These are phyloP conservation scores for Phytopythium mirpurense DNA, from an alignment of 352 stramenopile species.

Conservation along the genomic window DNA sequence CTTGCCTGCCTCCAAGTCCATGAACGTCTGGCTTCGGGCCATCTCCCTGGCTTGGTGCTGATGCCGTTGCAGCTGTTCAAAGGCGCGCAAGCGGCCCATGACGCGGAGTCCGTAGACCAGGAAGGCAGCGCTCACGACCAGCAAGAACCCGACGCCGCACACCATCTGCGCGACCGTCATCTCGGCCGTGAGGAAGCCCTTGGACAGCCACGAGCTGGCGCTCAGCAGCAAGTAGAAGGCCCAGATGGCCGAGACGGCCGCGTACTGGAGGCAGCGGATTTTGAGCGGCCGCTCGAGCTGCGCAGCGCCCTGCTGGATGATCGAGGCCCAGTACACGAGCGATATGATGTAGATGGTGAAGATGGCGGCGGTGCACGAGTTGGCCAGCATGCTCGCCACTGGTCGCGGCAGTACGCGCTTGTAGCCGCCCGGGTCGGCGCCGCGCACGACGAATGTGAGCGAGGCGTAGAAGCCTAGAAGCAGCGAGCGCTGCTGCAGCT, in stretches of 20 bases:
- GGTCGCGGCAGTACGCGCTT: constrained; percentile 36
- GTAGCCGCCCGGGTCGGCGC: constrained; percentile 48
- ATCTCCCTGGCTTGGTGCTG: neutral
- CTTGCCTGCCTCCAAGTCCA: neutral
- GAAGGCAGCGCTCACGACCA: constrained; percentile 18
- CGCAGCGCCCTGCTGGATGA: constrained; percentile 43
- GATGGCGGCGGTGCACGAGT: constrained; percentile 56
- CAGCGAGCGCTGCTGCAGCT: constrained; percentile 49
- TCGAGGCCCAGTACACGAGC: constrained; percentile 48
- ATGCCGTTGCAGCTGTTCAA: constrained; percentile 15
- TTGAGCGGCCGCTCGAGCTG: constrained; percentile 20
- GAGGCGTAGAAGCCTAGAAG: constrained; percentile 41
- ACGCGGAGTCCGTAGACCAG: constrained; percentile 27
- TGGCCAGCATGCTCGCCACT: constrained; percentile 34
- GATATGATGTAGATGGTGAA: constrained; percentile 59
- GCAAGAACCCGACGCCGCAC: constrained; percentile 13
- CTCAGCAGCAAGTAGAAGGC: constrained; percentile 27
- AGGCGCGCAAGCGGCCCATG: constrained; percentile 14
- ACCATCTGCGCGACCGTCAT: constrained; percentile 25
- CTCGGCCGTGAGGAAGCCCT: constrained; percentile 23
- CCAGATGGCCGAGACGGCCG: constrained; percentile 26
- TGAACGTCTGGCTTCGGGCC: neutral
- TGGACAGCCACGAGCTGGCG: constrained; percentile 24
- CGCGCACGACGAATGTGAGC: constrained; percentile 47
- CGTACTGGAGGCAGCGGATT: constrained; percentile 24